These are phyloP conservation scores for Pontederia crassipes DNA, from an alignment of 176 grass and related monocot genomes.

Conservation along the genomic window DNA sequence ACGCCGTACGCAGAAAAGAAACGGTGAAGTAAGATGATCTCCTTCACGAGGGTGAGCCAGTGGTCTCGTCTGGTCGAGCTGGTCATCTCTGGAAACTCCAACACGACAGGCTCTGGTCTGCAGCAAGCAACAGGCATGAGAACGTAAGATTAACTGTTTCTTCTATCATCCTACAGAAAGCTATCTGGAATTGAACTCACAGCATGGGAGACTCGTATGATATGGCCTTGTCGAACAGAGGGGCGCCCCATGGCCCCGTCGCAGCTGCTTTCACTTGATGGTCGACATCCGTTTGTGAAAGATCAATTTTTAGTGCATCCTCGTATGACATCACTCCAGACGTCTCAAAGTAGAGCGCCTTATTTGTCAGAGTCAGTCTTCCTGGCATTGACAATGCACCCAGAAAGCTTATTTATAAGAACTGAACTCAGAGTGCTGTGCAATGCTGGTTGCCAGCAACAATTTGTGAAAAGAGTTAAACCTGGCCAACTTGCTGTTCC, in stretches of 20 bases:
- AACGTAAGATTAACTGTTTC: no score
- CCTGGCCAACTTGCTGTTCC: slow-evolving; percentile 69
- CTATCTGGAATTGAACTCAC: slow-evolving; percentile 34
- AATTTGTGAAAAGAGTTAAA: slow-evolving; percentile 15
- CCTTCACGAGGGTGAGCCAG: slow-evolving; percentile 78
- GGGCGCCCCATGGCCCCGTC: slow-evolving; percentile 86
- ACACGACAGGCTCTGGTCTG: slow-evolving; percentile 75
- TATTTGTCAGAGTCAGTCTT: slow-evolving; percentile 72
- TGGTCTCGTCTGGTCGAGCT: slow-evolving; percentile 81
- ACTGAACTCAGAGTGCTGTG: not conserved
- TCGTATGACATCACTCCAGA: slow-evolving; percentile 60
- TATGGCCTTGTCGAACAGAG: slow-evolving; percentile 86
- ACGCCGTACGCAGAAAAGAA: slow-evolving; percentile 57
- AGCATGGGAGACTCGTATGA: slow-evolving; percentile 42
- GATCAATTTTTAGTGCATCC: slow-evolving; percentile 52
- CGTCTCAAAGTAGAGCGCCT: slow-evolving; percentile 79
- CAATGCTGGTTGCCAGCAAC: not conserved
- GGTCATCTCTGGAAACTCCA: slow-evolving; percentile 87
- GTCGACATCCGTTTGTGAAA: slow-evolving; percentile 42
- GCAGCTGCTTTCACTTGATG: slow-evolving; percentile 60
- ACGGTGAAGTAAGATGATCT: slow-evolving; percentile 57
- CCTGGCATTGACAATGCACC: slow-evolving; percentile 21
- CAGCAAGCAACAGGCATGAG: slow-evolving; percentile 11
- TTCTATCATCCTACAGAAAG: not conserved
- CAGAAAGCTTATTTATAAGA: no score